Conservation (phyloP, 2,329 filamentous ascomycete genomes). For the Penicillium brasilianum region DNA sequence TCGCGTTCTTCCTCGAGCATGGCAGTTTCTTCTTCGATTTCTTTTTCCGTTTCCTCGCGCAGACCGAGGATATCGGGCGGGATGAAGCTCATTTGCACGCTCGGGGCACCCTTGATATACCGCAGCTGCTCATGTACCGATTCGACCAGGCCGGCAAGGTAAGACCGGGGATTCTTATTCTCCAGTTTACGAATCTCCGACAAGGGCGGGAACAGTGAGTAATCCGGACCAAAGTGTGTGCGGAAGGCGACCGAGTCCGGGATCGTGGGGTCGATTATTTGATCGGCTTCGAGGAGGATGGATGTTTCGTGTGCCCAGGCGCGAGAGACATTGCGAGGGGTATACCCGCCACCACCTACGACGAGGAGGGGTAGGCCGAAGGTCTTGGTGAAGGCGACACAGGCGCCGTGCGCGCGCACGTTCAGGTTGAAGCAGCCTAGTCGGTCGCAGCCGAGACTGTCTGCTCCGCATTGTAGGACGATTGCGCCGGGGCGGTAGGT, state of each 20-base stretch:
- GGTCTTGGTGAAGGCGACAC: constrained; percentile 85
- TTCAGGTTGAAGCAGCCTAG: constrained; percentile 96
- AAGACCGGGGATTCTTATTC: constrained; percentile 80
- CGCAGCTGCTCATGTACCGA: constrained; percentile 83
- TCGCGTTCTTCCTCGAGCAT: constrained; percentile 46
- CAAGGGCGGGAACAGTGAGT: constrained; percentile 84
- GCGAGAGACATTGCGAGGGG: constrained; percentile 91
- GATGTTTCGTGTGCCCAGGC: constrained; percentile 97
- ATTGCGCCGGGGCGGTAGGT: constrained; percentile 89
- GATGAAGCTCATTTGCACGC: constrained; percentile 81
- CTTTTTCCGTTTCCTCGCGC: constrained; percentile 54
- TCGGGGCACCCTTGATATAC: constrained; percentile 83
- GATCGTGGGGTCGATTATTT: constrained; percentile 73
- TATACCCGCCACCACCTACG: constrained; percentile 94
- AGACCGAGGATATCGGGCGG: constrained; percentile 73
- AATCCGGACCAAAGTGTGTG: constrained; percentile 85
- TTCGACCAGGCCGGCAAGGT: constrained; percentile 74
- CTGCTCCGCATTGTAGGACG: constrained; percentile 92
- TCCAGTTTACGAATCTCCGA: constrained; percentile 70
- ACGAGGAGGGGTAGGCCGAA: constrained; percentile 82
- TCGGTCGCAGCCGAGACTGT: constrained; percentile 90
- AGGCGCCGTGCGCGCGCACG: constrained; percentile 90
- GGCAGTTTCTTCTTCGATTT: constrained; percentile 51
- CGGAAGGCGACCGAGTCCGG: constrained; percentile 83
- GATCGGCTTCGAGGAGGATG: constrained; percentile 77